Evolutionary conservation across 164 flowering plant genomes (phyloP), one percentile per base, ranked within the genome.

Genomic region (Warburgia ugandensis): DNA sequence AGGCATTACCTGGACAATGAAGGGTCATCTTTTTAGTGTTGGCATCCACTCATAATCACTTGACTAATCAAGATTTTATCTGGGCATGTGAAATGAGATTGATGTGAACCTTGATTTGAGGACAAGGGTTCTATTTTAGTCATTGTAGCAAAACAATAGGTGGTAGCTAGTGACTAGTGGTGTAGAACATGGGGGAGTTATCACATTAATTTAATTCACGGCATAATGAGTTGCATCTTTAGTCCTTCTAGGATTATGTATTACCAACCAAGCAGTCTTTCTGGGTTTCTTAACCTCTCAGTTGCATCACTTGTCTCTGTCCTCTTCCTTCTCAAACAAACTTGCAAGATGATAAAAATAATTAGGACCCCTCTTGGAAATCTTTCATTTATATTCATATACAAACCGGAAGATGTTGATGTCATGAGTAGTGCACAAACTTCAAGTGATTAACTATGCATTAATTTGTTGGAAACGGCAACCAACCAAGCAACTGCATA

Each of bases 401-500:
- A 25, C 45, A 11, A 54, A 47, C 21, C 44, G 53, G 61, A 40
- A 28, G 51, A 44, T 59, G 65, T 63, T 68, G 76, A 60, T 38
- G 70, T 54, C 67, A 69, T 69, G 71, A 75, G 73, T 68, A 63
- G 25, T 54, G 61, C 61, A 59, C 74, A 56, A 67, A 56, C 55
- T 57, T 60, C 73, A 64, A 69, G 43, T 52, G 56, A 56, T 52
- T 35, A 17, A 54, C 9, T 22, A 50, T 28, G 33, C 48, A 55
- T 36, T 52, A 43, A 33, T 30, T 23, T 57, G 45, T 68, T 61
- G 63, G 60, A 50, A 58, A 58, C 58, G 48, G 27, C 26, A 52
- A 12, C 29, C 41, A 51, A 27, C 37, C 29, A 42, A 12, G 25
- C 29, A 38, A 30, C 47, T 30, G 28, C 22, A 16, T 41, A 35